phyloP scores from a whole-genome alignment of 2,329 filamentous ascomycete species.

The Fusarium beomiforme region DNA sequence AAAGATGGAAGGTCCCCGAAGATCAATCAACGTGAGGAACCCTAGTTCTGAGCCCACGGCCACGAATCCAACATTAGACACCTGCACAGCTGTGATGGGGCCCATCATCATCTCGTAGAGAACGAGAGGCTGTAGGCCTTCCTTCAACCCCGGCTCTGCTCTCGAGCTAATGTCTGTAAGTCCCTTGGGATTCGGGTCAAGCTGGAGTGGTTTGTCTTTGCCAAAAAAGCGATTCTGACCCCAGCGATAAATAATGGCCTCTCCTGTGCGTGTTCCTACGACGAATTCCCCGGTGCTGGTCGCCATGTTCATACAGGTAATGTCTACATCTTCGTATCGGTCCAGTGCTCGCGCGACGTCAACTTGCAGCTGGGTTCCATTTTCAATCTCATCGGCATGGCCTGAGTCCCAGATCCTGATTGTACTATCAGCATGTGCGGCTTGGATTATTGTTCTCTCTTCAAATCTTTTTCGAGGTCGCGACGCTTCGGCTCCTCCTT shows the following conservation, averaged over 20 bases:
- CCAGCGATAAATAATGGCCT: conserved; percentile 89
- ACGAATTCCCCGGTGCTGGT: conserved; percentile 85
- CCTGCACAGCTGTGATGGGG: conserved; percentile 78
- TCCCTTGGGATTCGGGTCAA: conserved; percentile 71
- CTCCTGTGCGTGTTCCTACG: conserved; percentile 83
- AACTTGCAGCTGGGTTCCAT: conserved; percentile 81
- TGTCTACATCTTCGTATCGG: conserved; percentile 78
- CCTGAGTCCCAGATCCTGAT: conserved; percentile 94
- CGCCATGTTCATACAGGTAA: conserved; percentile 83
- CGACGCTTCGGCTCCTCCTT: conserved; percentile 79
- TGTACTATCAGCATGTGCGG: conserved; percentile 89
- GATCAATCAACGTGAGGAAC: conserved; percentile 82
- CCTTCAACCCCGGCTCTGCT: conserved; percentile 76
- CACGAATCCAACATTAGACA: conserved; percentile 94
- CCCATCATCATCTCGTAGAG: conserved; percentile 88
- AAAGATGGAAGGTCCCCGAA: conserved; percentile 87
- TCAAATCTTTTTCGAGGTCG: conserved; percentile 81
- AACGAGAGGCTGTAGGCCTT: conserved; percentile 82
- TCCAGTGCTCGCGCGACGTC: conserved; percentile 86
- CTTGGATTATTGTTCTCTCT: conserved; percentile 83
- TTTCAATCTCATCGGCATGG: conserved; percentile 93
- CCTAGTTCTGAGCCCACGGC: conserved; percentile 88
- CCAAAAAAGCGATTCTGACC: conserved; percentile 80
- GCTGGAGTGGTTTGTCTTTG: conserved; percentile 61
- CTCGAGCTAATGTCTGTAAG: conserved; percentile 79